Base-by-base conservation (phyloP, 805 yeast species). In the Ogataea paradorogensis region DNA sequence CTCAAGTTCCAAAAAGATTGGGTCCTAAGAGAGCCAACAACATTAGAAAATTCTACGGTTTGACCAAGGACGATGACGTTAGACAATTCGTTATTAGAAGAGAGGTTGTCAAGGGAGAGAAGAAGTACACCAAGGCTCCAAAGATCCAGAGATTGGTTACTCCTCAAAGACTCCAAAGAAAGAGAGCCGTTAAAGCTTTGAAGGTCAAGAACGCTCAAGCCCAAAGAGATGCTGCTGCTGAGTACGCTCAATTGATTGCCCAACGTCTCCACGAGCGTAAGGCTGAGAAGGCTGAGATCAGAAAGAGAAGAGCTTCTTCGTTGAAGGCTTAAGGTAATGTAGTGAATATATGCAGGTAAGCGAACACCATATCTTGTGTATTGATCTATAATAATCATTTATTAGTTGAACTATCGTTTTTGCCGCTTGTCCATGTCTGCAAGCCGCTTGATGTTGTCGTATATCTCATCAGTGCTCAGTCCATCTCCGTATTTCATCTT, bases 21-120 rank as follows among this genome's bases (percentile, higher is more conserved):
- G 99, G 99, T 69, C 99, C 99, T 76, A 93, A 93, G 95, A 89
- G 99, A 85, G 99, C 99, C 69, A 91, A 89, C 95, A 76, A 91
- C 91, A 93, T 93, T 75, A 90, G 98, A 85, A 91, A 93, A 77
- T 93, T 93, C 95, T 93, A 87, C 70, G 98, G 97, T 78, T 84
- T 88, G 65, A 69, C 95, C 75, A 85, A 87, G 79, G 95, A 85
- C 71, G 95, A 85, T 65, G 95, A 86, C 65, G 91, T 85, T 56
- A 81, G 86, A 70, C 72, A 73, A 75, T 93, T 80, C 74, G 99
- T 93, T 62, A 82, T 93, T 69, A 93, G 98, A 81, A 90, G 99
- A 78, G 96, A 91, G 73, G 84, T 93, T 60, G 83, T 83, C 77
- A 95, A 93, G 84, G 95, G 95, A 78, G 97, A 90, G 66, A 88